Evolutionary conservation across 768 basidiomycete genomes (phyloP), one percentile per base, ranked within the genome.

Genomic region (Leccinum boreale): DNA sequence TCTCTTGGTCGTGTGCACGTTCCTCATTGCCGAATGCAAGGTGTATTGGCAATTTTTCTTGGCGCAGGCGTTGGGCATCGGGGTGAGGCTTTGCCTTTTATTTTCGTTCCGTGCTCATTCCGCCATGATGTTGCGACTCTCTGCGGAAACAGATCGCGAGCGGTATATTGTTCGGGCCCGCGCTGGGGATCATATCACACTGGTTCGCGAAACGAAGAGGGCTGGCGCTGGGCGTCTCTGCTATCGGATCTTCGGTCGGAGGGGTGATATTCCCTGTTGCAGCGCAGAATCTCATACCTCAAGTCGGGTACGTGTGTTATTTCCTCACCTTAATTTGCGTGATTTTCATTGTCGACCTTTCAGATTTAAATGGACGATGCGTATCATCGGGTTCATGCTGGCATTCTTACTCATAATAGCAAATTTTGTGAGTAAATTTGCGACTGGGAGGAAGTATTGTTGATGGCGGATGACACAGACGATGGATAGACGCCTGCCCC

Each of bases 361-460:
- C 44, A 90, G 89, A n/a, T 92, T 91, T 69, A 75, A 76, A 60
- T 92, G 89, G 90, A 88, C 89, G 0, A 82, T 88, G 78, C 78
- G 90, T 12, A 81, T 86, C 31, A 71, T 90, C 45, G 89, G 83
- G 2, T 84, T 90, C 59, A 81, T 89, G 9, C 67, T 89, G 0
- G 59, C 87, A 1, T 59, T 77, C 14, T 66, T 79, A 1, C 75
- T 90, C 4, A 79, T 79, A 2, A 66, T 81, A 12, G 78, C 82
- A 14, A 89, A 86, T 68, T 56, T 89, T 49, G 79, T 81, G 54
- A 59, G 70, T 29, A 17, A 21, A 3, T 17, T 29, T 6, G 12
- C 7, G 28, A 24, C 12, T 26, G 21, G 19, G 19, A 17, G 5
- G n/a, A 17, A 23, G 15, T 15, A 19, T 56, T n/a, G 6, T 36